phyloP scores from a whole-genome alignment of 495 filamentous ascomycete genomes.

The Penicillium robsamsonii region DNA sequence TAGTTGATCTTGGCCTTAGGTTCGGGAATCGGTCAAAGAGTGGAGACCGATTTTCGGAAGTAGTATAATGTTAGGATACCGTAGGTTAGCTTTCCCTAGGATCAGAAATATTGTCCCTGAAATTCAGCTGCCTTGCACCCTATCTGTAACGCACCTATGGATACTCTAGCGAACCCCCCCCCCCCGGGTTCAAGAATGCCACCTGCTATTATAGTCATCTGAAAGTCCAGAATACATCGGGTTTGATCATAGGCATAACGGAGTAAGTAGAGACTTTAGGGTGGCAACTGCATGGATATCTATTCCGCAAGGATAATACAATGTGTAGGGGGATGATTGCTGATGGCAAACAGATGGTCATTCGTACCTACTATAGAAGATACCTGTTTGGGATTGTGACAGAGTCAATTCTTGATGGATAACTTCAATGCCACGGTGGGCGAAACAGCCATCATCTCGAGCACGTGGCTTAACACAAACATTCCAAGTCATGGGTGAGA shows the following conservation, averaged over 20 bases:
- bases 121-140: background rate
- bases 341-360: background rate
- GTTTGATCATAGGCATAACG: too few species aligned
- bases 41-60: background rate
- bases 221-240: background rate
- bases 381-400: background rate
- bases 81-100: background rate
- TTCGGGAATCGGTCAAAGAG: background rate
- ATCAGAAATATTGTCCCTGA: background rate
- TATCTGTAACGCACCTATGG: background rate
- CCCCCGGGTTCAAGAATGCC: background rate
- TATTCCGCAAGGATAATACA: background rate
- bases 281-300: background rate
- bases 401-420: background rate
- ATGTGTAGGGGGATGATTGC: background rate
- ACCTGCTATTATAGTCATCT: background rate
- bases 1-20: background rate
- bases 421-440: background rate
- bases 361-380: background rate
- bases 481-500: background rate
- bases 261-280: background rate
- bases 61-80: background rate
- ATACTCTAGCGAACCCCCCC: background rate
- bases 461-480: background rate
- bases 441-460: background rate